These are phyloP conservation scores for Entomortierella lignicola DNA, from an alignment of 192 early-diverging fungal genomes.

Conservation along the genomic window DNA sequence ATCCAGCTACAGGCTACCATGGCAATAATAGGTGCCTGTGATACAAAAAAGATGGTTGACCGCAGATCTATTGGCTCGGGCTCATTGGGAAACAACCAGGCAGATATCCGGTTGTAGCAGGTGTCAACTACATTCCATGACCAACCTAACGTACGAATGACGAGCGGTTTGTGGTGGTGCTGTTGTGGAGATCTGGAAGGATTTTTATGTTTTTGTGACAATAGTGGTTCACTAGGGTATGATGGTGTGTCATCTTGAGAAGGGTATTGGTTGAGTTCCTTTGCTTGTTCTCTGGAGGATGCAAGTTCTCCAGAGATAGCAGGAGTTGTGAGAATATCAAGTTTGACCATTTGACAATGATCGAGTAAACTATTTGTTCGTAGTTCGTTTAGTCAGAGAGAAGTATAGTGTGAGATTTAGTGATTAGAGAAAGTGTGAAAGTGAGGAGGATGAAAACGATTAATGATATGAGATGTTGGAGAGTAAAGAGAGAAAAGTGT, in stretches of 20 bases:
- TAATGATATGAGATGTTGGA: too few relatives aligned
- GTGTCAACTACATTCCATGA: background rate
- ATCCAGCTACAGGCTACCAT: conserved; percentile 16
- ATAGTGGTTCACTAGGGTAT: background rate
- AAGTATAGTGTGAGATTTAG: background rate
- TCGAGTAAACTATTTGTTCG: background rate
- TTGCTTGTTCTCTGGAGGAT: background rate
- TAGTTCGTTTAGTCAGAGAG: background rate
- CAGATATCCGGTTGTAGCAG: conserved; percentile 16
- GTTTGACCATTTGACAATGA: background rate
- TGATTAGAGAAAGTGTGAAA: background rate
- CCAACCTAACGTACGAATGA: conserved; percentile 5
- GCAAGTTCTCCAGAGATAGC: background rate
- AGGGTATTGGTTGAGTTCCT: background rate
- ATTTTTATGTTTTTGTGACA: background rate
- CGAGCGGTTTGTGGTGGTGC: background rate
- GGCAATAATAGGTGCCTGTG: conserved; percentile 11
- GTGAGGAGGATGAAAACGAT: too few relatives aligned
- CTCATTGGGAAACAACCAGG: conserved; percentile 32
- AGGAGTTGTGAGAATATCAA: background rate
- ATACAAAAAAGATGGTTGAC: conserved; percentile 26
- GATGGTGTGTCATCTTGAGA: background rate
- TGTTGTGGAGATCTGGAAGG: background rate
- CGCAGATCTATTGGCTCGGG: conserved; percentile 36
- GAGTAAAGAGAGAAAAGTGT: background rate